A percentile compares a stretch with the other conserved stretches of the same genome.
phyloP scores from a whole-genome alignment of 1,284 basidiomycete genomes.

The Ceraceosorus guamensis region DNA sequence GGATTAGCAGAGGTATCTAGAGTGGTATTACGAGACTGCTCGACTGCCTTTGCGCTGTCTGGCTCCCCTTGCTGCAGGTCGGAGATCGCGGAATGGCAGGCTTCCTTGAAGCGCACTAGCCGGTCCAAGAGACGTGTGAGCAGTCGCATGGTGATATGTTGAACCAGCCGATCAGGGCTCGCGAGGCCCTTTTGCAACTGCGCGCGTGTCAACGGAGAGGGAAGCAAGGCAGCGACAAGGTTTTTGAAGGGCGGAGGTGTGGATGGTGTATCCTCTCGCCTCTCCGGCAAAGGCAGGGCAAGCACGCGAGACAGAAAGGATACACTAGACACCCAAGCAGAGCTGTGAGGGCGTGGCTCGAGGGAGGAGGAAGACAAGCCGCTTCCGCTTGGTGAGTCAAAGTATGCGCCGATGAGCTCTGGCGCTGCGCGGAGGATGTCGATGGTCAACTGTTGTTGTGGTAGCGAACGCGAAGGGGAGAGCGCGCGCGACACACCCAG shows the following conservation, averaged over 20 bases:
- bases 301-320: constrained; percentile 71
- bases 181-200: constrained; percentile 66
- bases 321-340: constrained; percentile 77
- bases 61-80: no score
- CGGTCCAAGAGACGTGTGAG: constrained; percentile 50
- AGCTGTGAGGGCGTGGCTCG: constrained; percentile 74
- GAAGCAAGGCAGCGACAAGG: constrained; percentile 53
- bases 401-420: constrained; percentile 70
- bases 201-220: constrained; percentile 19
- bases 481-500: constrained; percentile 66
- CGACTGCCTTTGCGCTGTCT: no score
- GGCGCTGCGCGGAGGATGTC: constrained; percentile 73
- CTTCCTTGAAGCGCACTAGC: constrained; percentile 17
- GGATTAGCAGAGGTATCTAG: constrained; percentile 51
- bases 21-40: constrained; percentile 55
- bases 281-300: constrained; percentile 63
- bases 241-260: constrained; percentile 62
- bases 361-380: constrained; percentile 63
- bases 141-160: constrained; percentile 70
- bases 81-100: no score
- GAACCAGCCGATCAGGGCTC: constrained; percentile 60
- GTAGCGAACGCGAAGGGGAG: constrained; percentile 71
- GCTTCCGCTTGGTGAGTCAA: constrained; percentile 52
- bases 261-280: constrained; percentile 42
- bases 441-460: constrained; percentile 75